Evolutionary conservation across 176 grass and related monocot species (phyloP), one percentile per base, ranked within the genome.

Genomic region (Cenchrus americanus): DNA sequence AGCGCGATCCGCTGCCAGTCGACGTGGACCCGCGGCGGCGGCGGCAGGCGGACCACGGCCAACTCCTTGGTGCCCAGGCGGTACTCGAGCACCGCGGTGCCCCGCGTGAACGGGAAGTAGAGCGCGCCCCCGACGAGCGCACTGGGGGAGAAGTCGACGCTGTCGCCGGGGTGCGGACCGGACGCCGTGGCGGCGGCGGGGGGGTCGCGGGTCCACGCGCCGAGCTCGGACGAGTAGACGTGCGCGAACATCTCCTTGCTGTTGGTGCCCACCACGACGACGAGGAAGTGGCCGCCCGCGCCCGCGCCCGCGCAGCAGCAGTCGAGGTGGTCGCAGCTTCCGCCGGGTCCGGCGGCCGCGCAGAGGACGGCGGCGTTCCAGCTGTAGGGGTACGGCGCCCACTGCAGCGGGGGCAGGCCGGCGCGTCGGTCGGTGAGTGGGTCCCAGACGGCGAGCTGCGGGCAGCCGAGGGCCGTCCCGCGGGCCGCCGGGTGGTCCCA

Each of bases 291-390:
- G 8, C 74, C 74, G 3, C 53, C 23, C n/a, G n/a, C n/a, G n/a
- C n/a, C n/a, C n/a, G n/a, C n/a, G n/a, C n/a, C n/a, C n/a, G n/a
- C n/a, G n/a, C n/a, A n/a, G 14, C 21, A 19, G 64, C 83, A 85
- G 52, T 57, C 52, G 73, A 58, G 75, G 41, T 85, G 74, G 3
- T 78, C 18, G 14, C 75, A 85, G 21, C n/a, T n/a, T n/a, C n/a
- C n/a, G 43, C 26, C 23, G 19, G 43, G 19, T 0, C 2, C 51
- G 50, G 17, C 58, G 1, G 18, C 2, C 19, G 70, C 57, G 19
- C 81, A 83, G 81, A 83, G 26, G 46, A 83, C 44, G 18, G 81
- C 58, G 12, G 57, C 69, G 57, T 73, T 47, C 52, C 82, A 62
- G 24, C 17, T 6, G 17, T 21, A 32, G 0, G 26, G 43, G 11